Base-by-base conservation (phyloP, 257 asterid species). In the Ehretia macrophylla region DNA sequence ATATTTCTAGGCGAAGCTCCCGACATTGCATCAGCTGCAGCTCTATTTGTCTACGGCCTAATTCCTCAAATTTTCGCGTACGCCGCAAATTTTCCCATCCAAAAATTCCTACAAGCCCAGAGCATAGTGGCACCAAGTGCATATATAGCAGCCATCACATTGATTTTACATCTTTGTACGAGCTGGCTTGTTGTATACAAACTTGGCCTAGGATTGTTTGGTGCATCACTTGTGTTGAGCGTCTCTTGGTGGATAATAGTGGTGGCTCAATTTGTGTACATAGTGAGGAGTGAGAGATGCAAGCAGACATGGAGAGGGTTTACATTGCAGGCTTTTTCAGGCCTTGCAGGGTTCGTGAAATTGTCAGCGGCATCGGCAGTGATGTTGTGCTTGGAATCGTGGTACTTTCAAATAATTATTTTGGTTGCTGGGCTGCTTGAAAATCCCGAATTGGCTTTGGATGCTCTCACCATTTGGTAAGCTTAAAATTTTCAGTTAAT, bases 361-460 rank as follows among this genome's bases (percentile, higher is more conserved):
- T 17, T 64, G 17, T 64, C 69, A 11, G 69, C 62, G 0, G 46
- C 69, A 8, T 64, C 69, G 0, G 69, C 69, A 0, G 69, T 64
- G 48, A 64, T 64, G 69, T 27, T 64, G 17, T 64, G 69, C 20
- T 55, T 64, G 48, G 69, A 64, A 32, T 54, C 61, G 11, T 64
- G 69, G 69, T 64, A 64, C 35, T 45, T 64, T 32, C 69, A 64
- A 27, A 32, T 64, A 17, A 46, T 64, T 17, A 55, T 64, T 48
- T 19, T 64, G 56, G 54, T 64, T 16, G 69, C 69, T 14, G 69
- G 69, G 1, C 45, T 64, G 69, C 69, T 64, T 32, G 69, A 64
- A 1, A 56, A 64, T 55, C 69, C 69, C 8, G 69, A 64, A 32
- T 48, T 64, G 56, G 62, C 69, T 23, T 47, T 64, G 60, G 62